Evolutionary conservation across 495 filamentous ascomycete genomes (phyloP), one percentile per base, ranked within the genome.

Genomic region (Rostrohypoxylon terebratum): DNA sequence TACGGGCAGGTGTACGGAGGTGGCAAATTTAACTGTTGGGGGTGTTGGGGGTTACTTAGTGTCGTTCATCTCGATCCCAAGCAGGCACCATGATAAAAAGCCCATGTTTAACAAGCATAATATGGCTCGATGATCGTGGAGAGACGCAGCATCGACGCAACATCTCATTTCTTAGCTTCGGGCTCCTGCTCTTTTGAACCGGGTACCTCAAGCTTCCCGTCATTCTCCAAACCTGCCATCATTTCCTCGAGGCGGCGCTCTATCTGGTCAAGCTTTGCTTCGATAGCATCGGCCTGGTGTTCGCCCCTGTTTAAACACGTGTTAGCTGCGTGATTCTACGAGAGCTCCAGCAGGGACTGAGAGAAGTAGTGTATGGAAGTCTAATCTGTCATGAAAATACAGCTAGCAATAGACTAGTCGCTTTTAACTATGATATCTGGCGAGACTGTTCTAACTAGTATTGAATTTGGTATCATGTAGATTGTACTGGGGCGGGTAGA

Each of bases 161-260:
- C 48, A 54, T 16, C 53, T 59, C 40, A 71, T 48, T 71, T 33
- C 50, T 76, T 68, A 45, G 62, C 38, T 53, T 69, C 53, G n/a
- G 70, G 63, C 16, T 51, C 34, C 18, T 68, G 44, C 9, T 73
- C 48, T 36, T 60, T 55, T 7, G 23, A 13, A 18, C 28, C 50
- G 50, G 21, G n/a, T 45, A 62, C 63, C 34, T 45, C 42, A 20
- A 45, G n/a, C 42, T 51, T 59, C 40, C 4, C 58, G 34, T 68
- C 44, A 36, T 9, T 20, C 63, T 82, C 80, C 45, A 84, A 64
- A 33, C 76, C 79, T 42, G 85, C 84, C 20, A 89, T 76, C 5
- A 89, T 66, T 53, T 79, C 82, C 61, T 89, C 86, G 40, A 89
- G 82, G 72, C 84, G 88, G 67, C 72, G 81, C 75, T 89, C 86